Evolutionary conservation across 2,329 filamentous ascomycete species (phyloP), one percentile per base, ranked within the genome.

Genomic region (Ophioceras dolichostomum): DNA sequence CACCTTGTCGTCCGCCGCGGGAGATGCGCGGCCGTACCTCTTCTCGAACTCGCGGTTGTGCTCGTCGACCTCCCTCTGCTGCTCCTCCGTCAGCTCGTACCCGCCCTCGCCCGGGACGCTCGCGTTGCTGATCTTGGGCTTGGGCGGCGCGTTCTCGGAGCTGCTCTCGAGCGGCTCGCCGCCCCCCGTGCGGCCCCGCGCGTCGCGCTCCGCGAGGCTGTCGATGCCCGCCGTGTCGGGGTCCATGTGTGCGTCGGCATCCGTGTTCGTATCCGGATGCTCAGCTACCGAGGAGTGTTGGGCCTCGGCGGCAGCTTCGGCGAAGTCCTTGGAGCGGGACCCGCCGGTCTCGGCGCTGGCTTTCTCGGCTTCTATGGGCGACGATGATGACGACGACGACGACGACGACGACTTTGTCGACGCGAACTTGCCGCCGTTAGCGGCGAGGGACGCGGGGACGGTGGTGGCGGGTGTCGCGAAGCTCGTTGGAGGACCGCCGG

Each of bases 31-130:
- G 40, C 70, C 73, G 46, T 76, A 66, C 43, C 65, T 66, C 46
- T 62, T 49, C 34, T 68, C 68, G 50, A 78, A 77, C 1, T 77
- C 70, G 44, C 43, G 44, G 41, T 79, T 79, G 48, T 79, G 74
- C 53, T 62, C 50, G 37, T 74, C 64, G 13, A 77, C 73, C 54
- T 77, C 72, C 31, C 57, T 57, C 51, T 67, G 60, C 54, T 75
- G 68, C 49, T 69, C 68, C 40, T 66, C 54, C 17, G 57, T 67
- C 42, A 73, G 47, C 6, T 55, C 49, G 36, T 54, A 45, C 4
- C 44, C 20, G 13, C 45, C 44, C 3, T 45, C 42, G 3, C 57
- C 60, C 0, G 61, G 58, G 9, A 67, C 54, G 43, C 59, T 60
- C 40, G 62, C 58, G 46, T 69, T 72, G 39, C 56, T 52, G 43